Conservation (phyloP, 2,329 filamentous ascomycete species). For the Sordariomycetes sp. region DNA sequence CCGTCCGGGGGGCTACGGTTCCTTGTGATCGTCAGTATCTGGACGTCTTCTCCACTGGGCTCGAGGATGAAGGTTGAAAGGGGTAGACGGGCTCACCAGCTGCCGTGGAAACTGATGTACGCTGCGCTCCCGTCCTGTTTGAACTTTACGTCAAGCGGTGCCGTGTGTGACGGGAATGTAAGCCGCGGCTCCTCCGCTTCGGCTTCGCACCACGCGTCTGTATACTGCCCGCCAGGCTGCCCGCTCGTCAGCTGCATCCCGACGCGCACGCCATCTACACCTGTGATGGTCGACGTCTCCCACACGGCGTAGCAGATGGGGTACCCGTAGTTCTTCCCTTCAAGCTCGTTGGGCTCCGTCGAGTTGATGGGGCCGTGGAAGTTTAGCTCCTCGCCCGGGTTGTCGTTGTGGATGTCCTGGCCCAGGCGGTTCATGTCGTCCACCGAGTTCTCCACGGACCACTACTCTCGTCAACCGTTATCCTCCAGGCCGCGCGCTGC, state of each 20-base stretch:
- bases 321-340: constrained; percentile 52
- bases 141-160: constrained; percentile 53
- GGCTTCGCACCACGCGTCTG: constrained; percentile 19
- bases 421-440: constrained; percentile 48
- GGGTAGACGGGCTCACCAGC: constrained; percentile 27
- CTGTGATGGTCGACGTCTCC: constrained; percentile 25
- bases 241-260: neutral
- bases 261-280: neutral
- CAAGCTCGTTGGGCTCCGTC: constrained; percentile 13
- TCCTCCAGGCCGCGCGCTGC: neutral
- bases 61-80: too few species aligned
- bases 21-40: constrained; percentile 8
- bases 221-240: neutral
- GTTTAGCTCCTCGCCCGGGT: constrained; percentile 67
- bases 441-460: constrained; percentile 53
- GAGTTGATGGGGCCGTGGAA: constrained; percentile 51
- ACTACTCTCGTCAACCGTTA: neutral
- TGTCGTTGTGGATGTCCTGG: constrained; percentile 51
- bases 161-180: constrained; percentile 48
- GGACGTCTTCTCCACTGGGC: neutral
- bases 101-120: constrained; percentile 51
- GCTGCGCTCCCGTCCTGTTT: constrained; percentile 36
- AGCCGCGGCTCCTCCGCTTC: constrained; percentile 40
- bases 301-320: constrained; percentile 57
- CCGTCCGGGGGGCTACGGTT: constrained; percentile 19